A percentile compares a stretch with the other conserved stretches of the same genome.
These are phyloP conservation scores for Tremellales sp. DNA, from an alignment of 1,284 basidiomycete species.

Conservation along the genomic window DNA sequence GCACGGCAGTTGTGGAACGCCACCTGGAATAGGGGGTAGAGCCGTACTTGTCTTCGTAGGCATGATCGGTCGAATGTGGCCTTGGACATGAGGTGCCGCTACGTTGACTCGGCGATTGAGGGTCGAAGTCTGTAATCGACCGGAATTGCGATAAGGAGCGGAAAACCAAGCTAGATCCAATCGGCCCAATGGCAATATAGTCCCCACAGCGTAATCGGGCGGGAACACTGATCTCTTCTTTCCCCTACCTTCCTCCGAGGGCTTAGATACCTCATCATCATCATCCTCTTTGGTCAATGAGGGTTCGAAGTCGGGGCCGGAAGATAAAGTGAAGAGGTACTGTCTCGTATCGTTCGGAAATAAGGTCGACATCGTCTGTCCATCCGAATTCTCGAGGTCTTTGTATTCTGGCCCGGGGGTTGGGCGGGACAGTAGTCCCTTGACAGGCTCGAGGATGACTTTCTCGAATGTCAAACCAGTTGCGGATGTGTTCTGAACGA, in stretches of 20 bases:
- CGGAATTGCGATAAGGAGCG: slow-evolving; percentile 61
- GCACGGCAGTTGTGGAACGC: too few relatives aligned
- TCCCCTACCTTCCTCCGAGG: too few relatives aligned
- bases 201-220: slow-evolving; percentile 58
- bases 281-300: slow-evolving; percentile 19
- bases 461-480: slow-evolving; percentile 71
- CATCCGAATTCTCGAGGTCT: not conserved
- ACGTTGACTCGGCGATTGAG: slow-evolving; percentile 37
- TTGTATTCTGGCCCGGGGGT: slow-evolving; percentile 6
- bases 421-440: slow-evolving; percentile 59
- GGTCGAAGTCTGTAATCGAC: slow-evolving; percentile 69
- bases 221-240: slow-evolving; percentile 51
- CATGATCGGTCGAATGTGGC: not conserved
- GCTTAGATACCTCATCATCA: too few relatives aligned
- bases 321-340: slow-evolving; percentile 73
- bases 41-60: not conserved
- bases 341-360: slow-evolving; percentile 76
- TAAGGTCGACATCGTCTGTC: slow-evolving; percentile 54
- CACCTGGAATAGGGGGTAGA: not conserved
- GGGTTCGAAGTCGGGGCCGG: slow-evolving; percentile 41
- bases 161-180: slow-evolving; percentile 70
- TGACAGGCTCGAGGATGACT: slow-evolving; percentile 67
- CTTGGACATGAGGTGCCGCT: not conserved
- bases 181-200: slow-evolving; percentile 68
- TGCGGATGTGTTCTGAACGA: slow-evolving; percentile 76